Conservation (phyloP, 2,329 filamentous ascomycete genomes). For the Exserohilum rostratum region DNA sequence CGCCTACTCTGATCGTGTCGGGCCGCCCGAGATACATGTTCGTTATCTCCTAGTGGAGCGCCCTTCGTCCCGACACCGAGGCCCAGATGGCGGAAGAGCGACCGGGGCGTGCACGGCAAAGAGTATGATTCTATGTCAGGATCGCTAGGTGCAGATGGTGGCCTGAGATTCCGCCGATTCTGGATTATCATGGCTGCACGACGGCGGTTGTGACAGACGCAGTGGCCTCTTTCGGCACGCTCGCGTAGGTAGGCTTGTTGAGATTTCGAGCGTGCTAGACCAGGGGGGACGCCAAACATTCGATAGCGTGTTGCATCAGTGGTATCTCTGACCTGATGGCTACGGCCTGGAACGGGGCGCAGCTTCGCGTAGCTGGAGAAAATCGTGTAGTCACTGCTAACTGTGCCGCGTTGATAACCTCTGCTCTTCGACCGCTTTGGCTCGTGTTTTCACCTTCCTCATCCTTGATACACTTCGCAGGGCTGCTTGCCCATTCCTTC, state of each 20-base stretch:
- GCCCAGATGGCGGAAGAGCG: conserved; percentile 9
- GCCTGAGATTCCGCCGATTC: conserved; percentile 7
- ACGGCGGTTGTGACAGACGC: conserved; percentile 15
- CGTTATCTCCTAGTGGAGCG: conserved; percentile 3
- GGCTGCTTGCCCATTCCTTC: conserved; percentile 16
- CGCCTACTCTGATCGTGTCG: neutral
- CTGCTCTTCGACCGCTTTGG: conserved; percentile 11
- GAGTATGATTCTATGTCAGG: conserved; percentile 8
- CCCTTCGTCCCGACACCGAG: conserved; percentile 8
- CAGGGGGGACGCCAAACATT: conserved; percentile 13
- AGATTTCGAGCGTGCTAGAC: conserved; percentile 14
- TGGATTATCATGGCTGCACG: conserved; percentile 9
- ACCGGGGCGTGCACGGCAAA: conserved; percentile 11
- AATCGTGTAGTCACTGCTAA: conserved; percentile 16
- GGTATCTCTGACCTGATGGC: conserved; percentile 13
- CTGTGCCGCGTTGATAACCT: conserved; percentile 16
- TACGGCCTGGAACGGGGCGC: conserved; percentile 7
- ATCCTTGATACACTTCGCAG: conserved; percentile 11
- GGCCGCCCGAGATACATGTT: conserved; percentile 6
- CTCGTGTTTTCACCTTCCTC: conserved; percentile 10
- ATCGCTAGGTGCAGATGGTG: conserved; percentile 5
- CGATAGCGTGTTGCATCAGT: conserved; percentile 18
- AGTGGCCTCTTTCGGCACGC: conserved; percentile 10
- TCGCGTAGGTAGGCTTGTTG: conserved; percentile 13
- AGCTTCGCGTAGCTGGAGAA: conserved; percentile 8